phyloP scores from a whole-genome alignment of 2,329 filamentous ascomycete species.

The Neonectria magnoliae region DNA sequence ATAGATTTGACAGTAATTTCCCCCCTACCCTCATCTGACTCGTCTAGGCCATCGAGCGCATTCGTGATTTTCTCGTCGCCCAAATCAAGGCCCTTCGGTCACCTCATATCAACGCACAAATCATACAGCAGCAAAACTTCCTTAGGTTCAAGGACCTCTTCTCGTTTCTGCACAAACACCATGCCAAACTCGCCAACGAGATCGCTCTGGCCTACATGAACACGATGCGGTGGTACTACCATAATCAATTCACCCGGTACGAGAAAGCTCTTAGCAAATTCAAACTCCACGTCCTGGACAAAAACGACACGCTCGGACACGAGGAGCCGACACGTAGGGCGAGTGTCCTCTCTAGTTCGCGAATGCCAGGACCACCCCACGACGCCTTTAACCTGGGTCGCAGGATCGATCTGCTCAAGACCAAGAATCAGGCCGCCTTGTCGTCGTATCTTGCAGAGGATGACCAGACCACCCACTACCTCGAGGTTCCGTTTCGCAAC shows the following conservation, averaged over 20 bases:
- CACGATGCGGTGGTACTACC: conserved; percentile 99
- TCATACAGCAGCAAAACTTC: conserved; percentile 94
- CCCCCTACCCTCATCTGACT: conserved; percentile 17
- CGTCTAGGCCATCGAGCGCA: conserved; percentile 82
- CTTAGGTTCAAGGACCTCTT: conserved; percentile 89
- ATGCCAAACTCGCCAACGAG: conserved; percentile 85
- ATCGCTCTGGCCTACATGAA: conserved; percentile 95
- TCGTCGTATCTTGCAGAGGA: conserved; percentile 93
- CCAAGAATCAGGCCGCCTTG: conserved; percentile 77
- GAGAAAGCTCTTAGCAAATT: conserved; percentile 84
- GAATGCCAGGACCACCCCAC: conserved; percentile 68
- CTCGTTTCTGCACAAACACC: conserved; percentile 83
- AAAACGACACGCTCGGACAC: conserved; percentile 82
- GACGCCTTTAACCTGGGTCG: conserved; percentile 92
- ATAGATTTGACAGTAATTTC: background rate
- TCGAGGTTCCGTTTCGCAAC: conserved; percentile 91
- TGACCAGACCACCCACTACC: conserved; percentile 83
- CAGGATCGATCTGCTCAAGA: conserved; percentile 82
- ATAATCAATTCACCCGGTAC: conserved; percentile 90
- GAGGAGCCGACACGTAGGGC: conserved; percentile 77
- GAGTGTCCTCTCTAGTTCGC: conserved; percentile 61
- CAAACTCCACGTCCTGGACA: conserved; percentile 84
- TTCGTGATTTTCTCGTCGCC: conserved; percentile 91
- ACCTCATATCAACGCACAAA: conserved; percentile 95
- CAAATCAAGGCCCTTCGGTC: conserved; percentile 95